Evolutionary conservation across 768 basidiomycete genomes (phyloP), one percentile per base, ranked within the genome.

Genomic region (Leccinum uliginosum): DNA sequence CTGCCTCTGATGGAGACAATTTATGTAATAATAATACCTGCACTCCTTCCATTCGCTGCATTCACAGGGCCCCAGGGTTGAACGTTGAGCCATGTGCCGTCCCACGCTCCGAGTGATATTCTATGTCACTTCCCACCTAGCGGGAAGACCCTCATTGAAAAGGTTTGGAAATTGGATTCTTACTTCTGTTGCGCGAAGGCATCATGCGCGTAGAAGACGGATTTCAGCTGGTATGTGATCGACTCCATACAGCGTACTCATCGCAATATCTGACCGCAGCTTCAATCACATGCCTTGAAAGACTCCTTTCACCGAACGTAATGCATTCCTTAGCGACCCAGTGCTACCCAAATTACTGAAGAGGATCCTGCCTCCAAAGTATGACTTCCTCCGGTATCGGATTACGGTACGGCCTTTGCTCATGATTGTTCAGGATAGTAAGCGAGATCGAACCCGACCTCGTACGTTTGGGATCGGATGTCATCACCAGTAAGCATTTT

Each of bases 161-260:
- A n/a, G n/a, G n/a, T n/a, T n/a, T n/a, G n/a, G n/a, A n/a, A n/a
- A n/a, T n/a, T n/a, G n/a, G n/a, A n/a, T n/a, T n/a, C n/a, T n/a
- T n/a, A n/a, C n/a, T n/a, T n/a, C n/a, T n/a, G n/a, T 53, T 35
- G 24, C 14, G 32, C 32, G 19, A 57, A 35, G 29, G n/a, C 38
- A 38, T 19, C 51, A 87, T 89, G 87, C 80, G 80, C 45, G 71
- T 81, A 30, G 84, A 87, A 67, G 77, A 87, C 48, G 87, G 87
- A 32, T 87, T 87, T 62, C 85, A 87, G 60, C 75, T 74, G 59
- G 86, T 83, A 57, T 38, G 71, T 64, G 26, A 57, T 48, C 54
- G 6, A 38, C 15, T 40, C 26, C 12, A n/a, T 3, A n/a, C 10
- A 21, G 14, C 43, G n/a, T 30, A 11, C 17, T 44, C 10, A 44